Base-by-base conservation (phyloP, 768 basidiomycete genomes). In the Hemileccinum rubropunctum region DNA sequence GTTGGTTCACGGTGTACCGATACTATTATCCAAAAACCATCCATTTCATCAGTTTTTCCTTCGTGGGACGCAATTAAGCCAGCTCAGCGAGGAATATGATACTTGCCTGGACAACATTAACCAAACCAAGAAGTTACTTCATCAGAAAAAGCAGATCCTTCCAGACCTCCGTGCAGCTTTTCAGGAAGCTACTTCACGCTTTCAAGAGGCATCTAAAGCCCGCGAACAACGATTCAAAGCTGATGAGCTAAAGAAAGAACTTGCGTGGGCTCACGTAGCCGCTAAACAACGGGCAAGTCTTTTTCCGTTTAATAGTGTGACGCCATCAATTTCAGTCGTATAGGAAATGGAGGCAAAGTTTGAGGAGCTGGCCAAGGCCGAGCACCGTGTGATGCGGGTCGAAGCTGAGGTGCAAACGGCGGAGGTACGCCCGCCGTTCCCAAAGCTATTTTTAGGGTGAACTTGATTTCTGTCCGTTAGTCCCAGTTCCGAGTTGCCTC, bases 71-170 rank as follows among this genome's bases (percentile, higher is more conserved):
- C 91, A 93, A 58, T 81, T 99, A 14, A 79, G 82, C 32, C 89
- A 95, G 59, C 84, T 99, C 39, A 82, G 80, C 4, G 84, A 91
- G 17, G 91, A 95, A 64, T 99, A 99, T 61, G 82, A 88, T 30
- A 74, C 76, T 1, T 88, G 91, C 54, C 68, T 83, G 15, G 74
- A 83, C 45, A 88, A 92, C 60, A 87, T 91, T 58, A 76, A 76
- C 33, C 77, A 80, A 55, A 88, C 89, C 10, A 72, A 75, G 50
- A 83, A 80, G 54, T 71, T 85, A 28, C 78, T 91, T 35, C 69
- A 74, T 17, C 79, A 82, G 60, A 93, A 94, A 73, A 78, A 80
- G 46, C 83, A 90, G 51, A 80, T 82, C 39, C 66, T 98, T 7
- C 91, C 92, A 0, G 91, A 93, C 53, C 76, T 97, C 34, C 75